Evolutionary conservation across 768 basidiomycete genomes (phyloP).

Genomic region (Trametes villosa): DNA sequence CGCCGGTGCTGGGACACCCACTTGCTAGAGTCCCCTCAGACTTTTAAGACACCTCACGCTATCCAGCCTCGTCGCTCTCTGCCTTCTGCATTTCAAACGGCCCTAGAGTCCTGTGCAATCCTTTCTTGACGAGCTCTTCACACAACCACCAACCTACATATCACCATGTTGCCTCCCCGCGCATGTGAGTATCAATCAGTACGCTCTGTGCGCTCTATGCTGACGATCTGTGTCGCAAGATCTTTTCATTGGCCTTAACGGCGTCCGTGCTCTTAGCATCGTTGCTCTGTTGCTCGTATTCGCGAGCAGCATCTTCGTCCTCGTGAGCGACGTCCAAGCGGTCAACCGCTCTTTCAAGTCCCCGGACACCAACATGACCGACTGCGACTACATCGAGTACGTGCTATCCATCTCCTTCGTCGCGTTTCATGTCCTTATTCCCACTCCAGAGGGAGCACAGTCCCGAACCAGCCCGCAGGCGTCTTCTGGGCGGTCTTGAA

Average conservation of each 20-base stretch:
- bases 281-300: conserved; percentile 81
- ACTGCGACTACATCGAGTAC: conserved; percentile 82
- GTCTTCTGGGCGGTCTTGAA: conserved; percentile 92
- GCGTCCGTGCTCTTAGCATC: conserved; percentile 77
- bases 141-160: background rate
- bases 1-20: conserved; percentile 36
- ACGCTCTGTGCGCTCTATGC: background rate
- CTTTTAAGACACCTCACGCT: conserved; percentile 4
- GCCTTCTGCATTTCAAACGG: conserved; percentile 7
- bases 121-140: background rate
- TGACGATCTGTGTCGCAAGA: conserved; percentile 36
- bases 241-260: conserved; percentile 79
- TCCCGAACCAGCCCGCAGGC: conserved; percentile 90
- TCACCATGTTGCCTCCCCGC: conserved; percentile 47
- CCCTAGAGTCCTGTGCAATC: background rate
- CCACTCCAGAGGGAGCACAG: conserved; percentile 62
- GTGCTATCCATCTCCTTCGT: conserved; percentile 30
- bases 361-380: conserved; percentile 42
- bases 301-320: conserved; percentile 73
- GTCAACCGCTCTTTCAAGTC: conserved; percentile 61
- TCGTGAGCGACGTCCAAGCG: conserved; percentile 74
- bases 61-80: conserved; percentile 5
- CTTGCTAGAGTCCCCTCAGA: background rate
- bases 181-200: conserved; percentile 45
- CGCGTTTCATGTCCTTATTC: background rate